These are phyloP conservation scores for Nicotiana tabacum DNA, from an alignment of 257 asterid species.

Conservation along the genomic window DNA sequence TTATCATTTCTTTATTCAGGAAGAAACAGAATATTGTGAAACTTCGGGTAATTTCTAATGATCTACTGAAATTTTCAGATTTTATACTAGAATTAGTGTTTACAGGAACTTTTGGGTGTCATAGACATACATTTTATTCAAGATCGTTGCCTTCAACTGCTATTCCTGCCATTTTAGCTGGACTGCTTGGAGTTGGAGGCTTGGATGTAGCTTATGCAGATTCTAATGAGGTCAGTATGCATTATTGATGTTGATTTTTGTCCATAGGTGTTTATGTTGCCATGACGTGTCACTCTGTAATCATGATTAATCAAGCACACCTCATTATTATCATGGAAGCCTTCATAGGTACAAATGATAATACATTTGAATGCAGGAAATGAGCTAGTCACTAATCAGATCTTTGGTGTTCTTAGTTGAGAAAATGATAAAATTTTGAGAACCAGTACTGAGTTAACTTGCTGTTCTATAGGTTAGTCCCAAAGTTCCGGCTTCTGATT, in stretches of 20 bases:
- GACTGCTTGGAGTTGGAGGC: conserved; percentile 64
- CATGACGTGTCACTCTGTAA: background rate
- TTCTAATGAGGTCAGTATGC: conserved; percentile 48
- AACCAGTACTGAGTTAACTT: conserved; percentile 10
- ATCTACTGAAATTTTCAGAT: background rate
- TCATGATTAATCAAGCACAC: background rate
- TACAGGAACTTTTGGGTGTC: conserved; percentile 42
- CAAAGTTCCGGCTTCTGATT: conserved; percentile 26
- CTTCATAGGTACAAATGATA: background rate
- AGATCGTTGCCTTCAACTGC: conserved; percentile 14
- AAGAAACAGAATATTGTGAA: background rate
- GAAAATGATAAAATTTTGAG: background rate
- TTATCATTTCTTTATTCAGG: conserved; percentile 8
- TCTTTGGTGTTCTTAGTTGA: background rate
- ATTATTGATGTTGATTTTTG: conserved; percentile 2
- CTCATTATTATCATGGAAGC: background rate
- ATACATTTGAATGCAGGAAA: background rate
- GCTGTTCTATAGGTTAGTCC: conserved; percentile 40
- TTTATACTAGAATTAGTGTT: background rate
- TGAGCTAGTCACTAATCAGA: background rate
- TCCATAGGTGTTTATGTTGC: background rate
- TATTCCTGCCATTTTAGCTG: conserved; percentile 51
- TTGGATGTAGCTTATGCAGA: conserved; percentile 62
- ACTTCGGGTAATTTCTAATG: background rate
- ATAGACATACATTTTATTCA: conserved; percentile 1